These are phyloP conservation scores for Alternaria consortialis DNA, from an alignment of 2,329 filamentous ascomycete genomes.

Conservation along the genomic window DNA sequence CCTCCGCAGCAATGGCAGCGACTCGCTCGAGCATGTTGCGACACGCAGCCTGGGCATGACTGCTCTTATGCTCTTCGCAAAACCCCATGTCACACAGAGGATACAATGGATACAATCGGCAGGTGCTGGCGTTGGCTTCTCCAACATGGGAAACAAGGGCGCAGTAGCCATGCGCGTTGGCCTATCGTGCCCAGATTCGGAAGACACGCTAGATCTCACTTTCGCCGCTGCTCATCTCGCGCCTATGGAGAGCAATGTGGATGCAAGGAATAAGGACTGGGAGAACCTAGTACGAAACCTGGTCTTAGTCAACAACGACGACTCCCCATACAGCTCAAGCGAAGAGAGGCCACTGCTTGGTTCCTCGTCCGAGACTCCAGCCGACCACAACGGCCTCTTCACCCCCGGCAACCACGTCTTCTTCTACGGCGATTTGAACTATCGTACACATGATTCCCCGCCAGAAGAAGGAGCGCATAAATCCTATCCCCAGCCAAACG, in stretches of 20 bases:
- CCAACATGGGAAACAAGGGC: conserved; percentile 95
- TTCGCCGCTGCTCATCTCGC: conserved; percentile 90
- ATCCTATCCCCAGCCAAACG: conserved; percentile 69
- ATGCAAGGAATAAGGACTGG: conserved; percentile 87
- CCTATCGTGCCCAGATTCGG: conserved; percentile 58
- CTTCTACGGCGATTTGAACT: conserved; percentile 92
- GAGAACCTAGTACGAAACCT: conserved; percentile 80
- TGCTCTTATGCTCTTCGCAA: conserved; percentile 83
- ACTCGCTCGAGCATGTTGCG: conserved; percentile 74
- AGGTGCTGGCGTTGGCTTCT: conserved; percentile 83
- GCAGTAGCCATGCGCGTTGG: conserved; percentile 81
- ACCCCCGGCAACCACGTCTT: conserved; percentile 80
- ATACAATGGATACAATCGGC: conserved; percentile 76
- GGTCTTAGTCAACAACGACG: conserved; percentile 68
- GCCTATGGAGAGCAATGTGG: conserved; percentile 81
- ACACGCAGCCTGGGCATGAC: conserved; percentile 87
- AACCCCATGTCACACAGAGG: conserved; percentile 64
- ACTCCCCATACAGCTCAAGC: conserved; percentile 40
- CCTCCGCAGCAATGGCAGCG: conserved; percentile 50
- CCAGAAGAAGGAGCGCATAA: conserved; percentile 67
- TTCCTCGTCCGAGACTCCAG: conserved; percentile 26
- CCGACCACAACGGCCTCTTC: conserved; percentile 72
- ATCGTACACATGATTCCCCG: conserved; percentile 76
- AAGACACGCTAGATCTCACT: conserved; percentile 70
- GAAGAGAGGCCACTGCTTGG: conserved; percentile 47